A percentile compares a stretch with the other conserved stretches of the same genome.
phyloP scores from a whole-genome alignment of 164 flowering plant genomes.

The Cinnamomum chago region DNA sequence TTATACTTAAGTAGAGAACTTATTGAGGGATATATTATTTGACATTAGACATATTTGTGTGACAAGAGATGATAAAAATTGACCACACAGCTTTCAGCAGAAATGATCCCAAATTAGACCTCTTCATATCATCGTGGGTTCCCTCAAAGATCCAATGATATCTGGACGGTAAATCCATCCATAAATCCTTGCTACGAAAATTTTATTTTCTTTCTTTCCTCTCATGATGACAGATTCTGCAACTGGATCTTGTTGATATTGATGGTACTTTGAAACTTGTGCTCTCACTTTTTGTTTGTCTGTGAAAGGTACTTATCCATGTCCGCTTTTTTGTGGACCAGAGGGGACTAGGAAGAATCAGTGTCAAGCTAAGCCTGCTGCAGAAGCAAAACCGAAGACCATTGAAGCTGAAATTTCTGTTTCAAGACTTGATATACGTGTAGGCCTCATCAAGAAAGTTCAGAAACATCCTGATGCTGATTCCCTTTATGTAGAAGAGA shows the following conservation, averaged over 20 bases:
- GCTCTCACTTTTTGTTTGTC: neutral
- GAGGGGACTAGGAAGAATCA: slow-evolving; percentile 46
- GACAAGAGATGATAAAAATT: no score
- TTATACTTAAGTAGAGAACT: no score
- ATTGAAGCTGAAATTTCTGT: slow-evolving; percentile 57
- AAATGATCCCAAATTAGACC: no score
- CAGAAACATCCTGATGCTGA: slow-evolving; percentile 94
- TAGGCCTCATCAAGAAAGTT: slow-evolving; percentile 73
- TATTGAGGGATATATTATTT: no score
- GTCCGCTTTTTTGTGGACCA: slow-evolving; percentile 9
- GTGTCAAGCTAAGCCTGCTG: slow-evolving; percentile 40
- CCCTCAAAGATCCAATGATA: no score
- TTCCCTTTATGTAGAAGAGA: slow-evolving; percentile 86
- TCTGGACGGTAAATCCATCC: no score
- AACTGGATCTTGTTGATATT: neutral
- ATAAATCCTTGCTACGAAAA: no score
- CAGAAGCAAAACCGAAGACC: slow-evolving; percentile 37
- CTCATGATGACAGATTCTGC: neutral
- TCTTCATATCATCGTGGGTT: no score
- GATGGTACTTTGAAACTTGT: neutral
- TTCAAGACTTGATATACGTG: slow-evolving; percentile 84
- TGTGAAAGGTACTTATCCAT: neutral
- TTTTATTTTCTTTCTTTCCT: neutral
- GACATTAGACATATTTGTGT: no score
- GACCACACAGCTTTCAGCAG: no score